Evolutionary conservation across 495 filamentous ascomycete species (phyloP).

Genomic region (Saxophila tyrrhenica): DNA sequence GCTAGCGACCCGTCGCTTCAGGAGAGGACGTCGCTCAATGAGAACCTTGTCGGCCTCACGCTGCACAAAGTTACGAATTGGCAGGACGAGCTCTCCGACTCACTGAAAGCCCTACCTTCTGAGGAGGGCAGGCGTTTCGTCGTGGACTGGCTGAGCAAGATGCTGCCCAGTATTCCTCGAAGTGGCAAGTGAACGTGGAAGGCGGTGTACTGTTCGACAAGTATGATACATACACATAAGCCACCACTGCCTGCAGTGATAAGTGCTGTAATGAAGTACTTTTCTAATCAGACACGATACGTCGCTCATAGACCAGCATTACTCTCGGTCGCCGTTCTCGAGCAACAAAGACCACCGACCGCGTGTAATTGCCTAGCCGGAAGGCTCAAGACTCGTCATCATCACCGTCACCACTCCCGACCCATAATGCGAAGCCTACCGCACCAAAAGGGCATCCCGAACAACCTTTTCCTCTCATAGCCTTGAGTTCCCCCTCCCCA

Average conservation of each 20-base stretch:
- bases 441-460: too few relatives aligned
- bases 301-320: too few relatives aligned
- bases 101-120: neutral
- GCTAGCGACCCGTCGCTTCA: neutral
- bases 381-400: too few relatives aligned
- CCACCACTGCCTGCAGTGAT: neutral
- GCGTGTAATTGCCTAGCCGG: too few relatives aligned
- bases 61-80: neutral
- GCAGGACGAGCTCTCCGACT: neutral
- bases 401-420: too few relatives aligned
- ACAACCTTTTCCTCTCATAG: too few relatives aligned
- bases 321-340: too few relatives aligned
- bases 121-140: neutral
- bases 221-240: neutral
- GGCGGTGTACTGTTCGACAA: too few relatives aligned
- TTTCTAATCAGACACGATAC: neutral
- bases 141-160: neutral
- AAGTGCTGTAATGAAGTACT: neutral
- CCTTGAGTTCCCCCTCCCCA: conserved; percentile 8
- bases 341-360: too few relatives aligned
- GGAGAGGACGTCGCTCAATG: neutral
- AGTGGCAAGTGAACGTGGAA: too few relatives aligned
- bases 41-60: neutral
- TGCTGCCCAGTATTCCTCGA: neutral
- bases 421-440: too few relatives aligned